Evolutionary conservation across 73 alveolate genomes (phyloP).

Genomic region (Symbiodinium natans): DNA sequence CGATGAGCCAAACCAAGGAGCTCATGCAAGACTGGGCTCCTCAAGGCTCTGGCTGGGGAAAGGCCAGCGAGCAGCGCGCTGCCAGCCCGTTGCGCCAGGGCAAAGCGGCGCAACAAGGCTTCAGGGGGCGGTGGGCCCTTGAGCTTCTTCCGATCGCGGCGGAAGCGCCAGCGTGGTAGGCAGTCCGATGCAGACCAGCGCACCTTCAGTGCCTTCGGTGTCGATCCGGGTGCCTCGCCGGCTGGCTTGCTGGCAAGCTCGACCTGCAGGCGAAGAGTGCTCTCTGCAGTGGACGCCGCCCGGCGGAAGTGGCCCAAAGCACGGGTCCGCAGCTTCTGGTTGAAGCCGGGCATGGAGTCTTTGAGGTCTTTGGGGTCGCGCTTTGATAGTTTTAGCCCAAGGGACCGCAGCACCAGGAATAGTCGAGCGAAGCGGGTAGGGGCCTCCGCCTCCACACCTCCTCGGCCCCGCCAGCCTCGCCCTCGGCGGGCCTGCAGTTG

Average conservation of each 20-base stretch:
- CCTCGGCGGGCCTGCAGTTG: neutral
- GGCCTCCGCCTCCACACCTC: slow-evolving; percentile 2
- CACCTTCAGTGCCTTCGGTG: neutral
- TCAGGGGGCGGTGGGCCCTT: neutral
- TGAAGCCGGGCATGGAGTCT: neutral
- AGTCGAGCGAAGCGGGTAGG: neutral
- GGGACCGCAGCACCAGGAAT: neutral
- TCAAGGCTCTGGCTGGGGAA: neutral
- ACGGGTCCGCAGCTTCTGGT: neutral
- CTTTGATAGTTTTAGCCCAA: neutral
- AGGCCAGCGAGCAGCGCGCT: neutral
- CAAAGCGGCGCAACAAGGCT: slow-evolving; percentile 9
- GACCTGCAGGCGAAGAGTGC: neutral
- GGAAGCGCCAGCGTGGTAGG: slow-evolving; percentile 5
- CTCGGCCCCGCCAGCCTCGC: neutral
- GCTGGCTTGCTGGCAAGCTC: neutral
- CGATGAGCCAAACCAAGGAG: neutral
- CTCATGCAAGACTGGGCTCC: neutral
- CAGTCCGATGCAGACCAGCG: neutral
- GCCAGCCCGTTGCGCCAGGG: neutral
- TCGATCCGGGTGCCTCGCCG: neutral
- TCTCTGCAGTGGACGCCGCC: neutral
- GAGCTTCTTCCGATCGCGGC: neutral
- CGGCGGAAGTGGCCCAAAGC: slow-evolving; percentile 8
- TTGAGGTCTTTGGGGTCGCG: too few relatives aligned